phyloP scores from a whole-genome alignment of 2,329 filamentous ascomycete genomes.

The Tolypocladium guangdongense region DNA sequence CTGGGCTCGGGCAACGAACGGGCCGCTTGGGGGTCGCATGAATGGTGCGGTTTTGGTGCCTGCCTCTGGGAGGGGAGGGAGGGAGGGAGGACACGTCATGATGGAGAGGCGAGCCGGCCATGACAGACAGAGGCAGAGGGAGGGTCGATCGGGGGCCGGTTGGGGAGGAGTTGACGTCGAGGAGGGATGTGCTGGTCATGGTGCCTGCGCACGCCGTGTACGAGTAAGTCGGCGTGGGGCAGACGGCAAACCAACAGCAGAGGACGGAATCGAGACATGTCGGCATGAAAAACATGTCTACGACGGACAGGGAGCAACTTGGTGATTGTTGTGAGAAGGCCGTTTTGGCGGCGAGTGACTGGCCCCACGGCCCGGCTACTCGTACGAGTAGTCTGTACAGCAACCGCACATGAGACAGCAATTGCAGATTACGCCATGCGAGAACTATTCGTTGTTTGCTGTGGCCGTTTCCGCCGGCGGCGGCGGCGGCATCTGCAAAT shows the following conservation, averaged over 20 bases:
- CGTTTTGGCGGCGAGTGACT: no score
- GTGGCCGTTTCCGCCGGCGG: background rate
- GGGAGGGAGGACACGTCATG: background rate
- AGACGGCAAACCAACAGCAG: no score
- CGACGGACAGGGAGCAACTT: background rate
- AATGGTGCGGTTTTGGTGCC: background rate
- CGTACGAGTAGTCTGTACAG: no score
- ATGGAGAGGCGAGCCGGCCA: background rate
- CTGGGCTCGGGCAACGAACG: background rate
- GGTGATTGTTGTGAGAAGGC: background rate
- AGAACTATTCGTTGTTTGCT: no score
- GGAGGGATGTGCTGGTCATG: background rate
- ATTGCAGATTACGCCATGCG: no score
- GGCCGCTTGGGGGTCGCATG: background rate
- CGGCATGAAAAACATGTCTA: no score
- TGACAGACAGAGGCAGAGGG: background rate
- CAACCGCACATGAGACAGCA: no score
- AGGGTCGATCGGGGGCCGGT: background rate
- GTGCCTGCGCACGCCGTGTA: background rate
- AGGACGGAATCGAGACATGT: no score
- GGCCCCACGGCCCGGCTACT: no score
- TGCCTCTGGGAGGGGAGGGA: background rate
- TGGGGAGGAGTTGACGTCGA: background rate
- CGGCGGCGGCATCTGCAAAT: background rate
- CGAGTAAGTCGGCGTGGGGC: background rate